These are phyloP conservation scores for Podospora conica DNA, from an alignment of 495 filamentous ascomycete species.

Conservation along the genomic window DNA sequence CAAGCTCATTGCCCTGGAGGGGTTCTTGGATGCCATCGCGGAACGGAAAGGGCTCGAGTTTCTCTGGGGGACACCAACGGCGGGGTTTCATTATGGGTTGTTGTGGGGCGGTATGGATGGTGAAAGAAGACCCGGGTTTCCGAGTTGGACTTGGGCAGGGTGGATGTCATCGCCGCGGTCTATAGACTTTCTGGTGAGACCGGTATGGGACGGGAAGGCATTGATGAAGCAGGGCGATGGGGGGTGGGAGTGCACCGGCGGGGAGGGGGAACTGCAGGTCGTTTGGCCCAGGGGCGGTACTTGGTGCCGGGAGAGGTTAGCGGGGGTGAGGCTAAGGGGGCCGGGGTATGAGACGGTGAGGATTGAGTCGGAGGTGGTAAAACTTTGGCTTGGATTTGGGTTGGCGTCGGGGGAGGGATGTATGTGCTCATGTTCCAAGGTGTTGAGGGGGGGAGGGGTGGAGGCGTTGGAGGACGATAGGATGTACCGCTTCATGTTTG, in stretches of 20 bases:
- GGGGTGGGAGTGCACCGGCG: no score
- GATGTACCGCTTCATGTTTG: no score
- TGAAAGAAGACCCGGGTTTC: background rate
- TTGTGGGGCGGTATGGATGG: background rate
- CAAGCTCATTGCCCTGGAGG: background rate
- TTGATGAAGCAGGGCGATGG: no score
- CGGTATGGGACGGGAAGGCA: no score
- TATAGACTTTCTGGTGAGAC: no score
- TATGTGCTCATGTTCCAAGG: no score
- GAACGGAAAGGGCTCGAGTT: background rate
- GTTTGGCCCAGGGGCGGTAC: no score
- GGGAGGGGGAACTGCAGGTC: no score
- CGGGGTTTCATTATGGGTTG: background rate
- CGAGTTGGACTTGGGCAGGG: background rate
- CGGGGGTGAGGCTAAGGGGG: background rate
- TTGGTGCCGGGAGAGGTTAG: background rate
- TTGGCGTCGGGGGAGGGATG: no score
- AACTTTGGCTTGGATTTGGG: background rate
- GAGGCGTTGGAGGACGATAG: no score
- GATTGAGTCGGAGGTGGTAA: background rate
- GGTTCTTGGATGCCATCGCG: background rate
- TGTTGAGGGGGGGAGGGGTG: no score
- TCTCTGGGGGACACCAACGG: background rate
- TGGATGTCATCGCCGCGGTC: no score
- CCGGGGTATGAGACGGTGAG: background rate